phyloP scores from a whole-genome alignment of 139 green algal genomes.

The Desmodesmus armatus region DNA sequence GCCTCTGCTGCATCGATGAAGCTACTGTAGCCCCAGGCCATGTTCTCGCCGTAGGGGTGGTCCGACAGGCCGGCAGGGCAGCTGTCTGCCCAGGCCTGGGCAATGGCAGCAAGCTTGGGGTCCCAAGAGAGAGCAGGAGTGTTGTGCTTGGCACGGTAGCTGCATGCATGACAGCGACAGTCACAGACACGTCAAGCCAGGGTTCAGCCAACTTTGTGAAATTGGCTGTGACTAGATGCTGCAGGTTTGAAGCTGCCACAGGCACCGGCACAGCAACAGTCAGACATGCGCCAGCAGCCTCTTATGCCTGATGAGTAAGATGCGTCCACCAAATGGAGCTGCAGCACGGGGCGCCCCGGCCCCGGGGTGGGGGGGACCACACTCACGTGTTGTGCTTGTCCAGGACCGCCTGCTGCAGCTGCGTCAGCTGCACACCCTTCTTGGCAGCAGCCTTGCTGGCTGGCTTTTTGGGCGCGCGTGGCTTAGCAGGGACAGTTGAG shows the following conservation, averaged over 20 bases:
- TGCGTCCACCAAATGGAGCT: too few relatives aligned
- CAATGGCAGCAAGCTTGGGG: not conserved
- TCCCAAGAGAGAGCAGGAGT: conserved; percentile 1
- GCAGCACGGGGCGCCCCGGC: too few relatives aligned
- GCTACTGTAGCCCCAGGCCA: conserved; percentile 20
- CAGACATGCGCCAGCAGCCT: not conserved
- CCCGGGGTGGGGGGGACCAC: too few relatives aligned
- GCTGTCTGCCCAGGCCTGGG: not conserved
- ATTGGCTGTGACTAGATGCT: too few relatives aligned
- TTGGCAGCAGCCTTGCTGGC: not conserved
- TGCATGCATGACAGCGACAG: not conserved
- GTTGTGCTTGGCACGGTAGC: not conserved
- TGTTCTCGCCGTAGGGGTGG: conserved; percentile 19
- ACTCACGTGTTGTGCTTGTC: conserved; percentile 24
- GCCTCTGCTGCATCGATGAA: not conserved
- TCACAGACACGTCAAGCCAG: too few relatives aligned
- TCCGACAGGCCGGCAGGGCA: conserved; percentile 16
- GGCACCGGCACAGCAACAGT: not conserved
- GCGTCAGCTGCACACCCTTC: not conserved
- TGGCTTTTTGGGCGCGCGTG: not conserved
- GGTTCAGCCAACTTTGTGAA: too few relatives aligned
- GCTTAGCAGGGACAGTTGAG: not conserved
- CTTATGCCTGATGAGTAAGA: not conserved
- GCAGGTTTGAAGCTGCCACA: not conserved
- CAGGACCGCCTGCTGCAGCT: not conserved